phyloP scores from a whole-genome alignment of 345 rosid genomes.

The Hypericum perforatum region DNA sequence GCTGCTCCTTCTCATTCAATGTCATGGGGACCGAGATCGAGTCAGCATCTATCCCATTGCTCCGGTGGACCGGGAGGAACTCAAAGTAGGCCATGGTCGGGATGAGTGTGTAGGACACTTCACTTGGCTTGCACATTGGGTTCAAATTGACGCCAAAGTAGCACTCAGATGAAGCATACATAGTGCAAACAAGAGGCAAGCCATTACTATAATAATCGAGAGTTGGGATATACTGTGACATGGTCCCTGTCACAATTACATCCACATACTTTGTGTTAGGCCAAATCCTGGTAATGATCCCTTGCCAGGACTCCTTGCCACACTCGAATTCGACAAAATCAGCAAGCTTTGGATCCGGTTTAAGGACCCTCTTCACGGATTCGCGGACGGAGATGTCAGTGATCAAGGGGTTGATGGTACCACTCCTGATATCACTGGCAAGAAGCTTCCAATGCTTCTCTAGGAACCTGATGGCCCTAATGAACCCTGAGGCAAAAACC shows the following conservation, averaged over 20 bases:
- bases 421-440: constrained; percentile 11
- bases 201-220: constrained; percentile 13
- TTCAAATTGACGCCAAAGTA: constrained; percentile 18
- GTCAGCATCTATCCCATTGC: background rate
- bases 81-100: constrained; percentile 27
- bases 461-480: constrained; percentile 13
- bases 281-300: constrained; percentile 22
- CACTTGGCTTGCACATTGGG: constrained; percentile 14
- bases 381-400: constrained; percentile 7
- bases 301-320: constrained; percentile 19
- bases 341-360: constrained; percentile 7
- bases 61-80: constrained; percentile 12
- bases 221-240: constrained; percentile 15
- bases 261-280: constrained; percentile 20
- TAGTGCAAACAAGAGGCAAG: constrained; percentile 14
- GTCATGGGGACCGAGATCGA: constrained; percentile 4
- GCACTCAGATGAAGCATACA: constrained; percentile 16
- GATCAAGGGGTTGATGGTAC: constrained; percentile 7
- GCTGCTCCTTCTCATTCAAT: constrained; percentile 1
- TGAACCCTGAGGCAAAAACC: constrained; percentile 14
- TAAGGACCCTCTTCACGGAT: constrained; percentile 13
- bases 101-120: constrained; percentile 18
- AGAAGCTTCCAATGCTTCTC: constrained; percentile 10
- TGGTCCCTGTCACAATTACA: constrained; percentile 14
- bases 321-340: constrained; percentile 14